Evolutionary conservation across 163 green algal species (phyloP), one percentile per base, ranked within the genome.

Genomic region (Picocystis sp.): DNA sequence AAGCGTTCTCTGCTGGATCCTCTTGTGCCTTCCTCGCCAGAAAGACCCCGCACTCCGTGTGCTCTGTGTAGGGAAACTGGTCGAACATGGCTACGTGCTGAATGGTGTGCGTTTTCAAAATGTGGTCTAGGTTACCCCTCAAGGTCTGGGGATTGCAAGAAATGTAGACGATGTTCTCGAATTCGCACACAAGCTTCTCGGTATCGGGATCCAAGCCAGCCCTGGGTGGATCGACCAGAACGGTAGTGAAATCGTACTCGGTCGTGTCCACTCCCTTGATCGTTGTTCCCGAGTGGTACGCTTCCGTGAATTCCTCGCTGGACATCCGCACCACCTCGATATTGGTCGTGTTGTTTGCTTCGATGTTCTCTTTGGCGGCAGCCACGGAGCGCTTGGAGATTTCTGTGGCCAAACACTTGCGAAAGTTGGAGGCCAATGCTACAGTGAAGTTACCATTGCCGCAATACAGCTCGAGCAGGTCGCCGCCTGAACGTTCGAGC

Each of bases 391-490:
- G 56, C 60, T 92, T 92, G 52, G 74, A 81, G 17, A 93, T 65
- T 70, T 96, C 86, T 15, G 85, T 96, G 1, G 81, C 85, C 11
- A 96, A 12, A 41, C 68, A 67, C 46, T 65, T 60, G 17, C 72
- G 53, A 77, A 92, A 95, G 58, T 87, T 87, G 14, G 72, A 62
- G 14, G 83, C 78, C 17, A 95, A 54, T 0, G 84, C 81, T 1
- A 85, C 63, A 2, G 84, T 90, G 72, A 92, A 94, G 70, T 93
- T 94, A 44, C 83, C 81, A 67, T 94, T 94, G 45, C 86, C 87
- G 55, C 85, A 94, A 73, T 94, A 96, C 19, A 96, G 69, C 72
- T 96, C 84, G 47, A 93, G 71, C 53, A 90, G 57, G 35, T 66
- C 58, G 21, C 58, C 48, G 50, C 22, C 15, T 24, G 3, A 3